Evolutionary conservation across 768 basidiomycete genomes (phyloP), one percentile per base, ranked within the genome.

Genomic region (Lentinula boryana): DNA sequence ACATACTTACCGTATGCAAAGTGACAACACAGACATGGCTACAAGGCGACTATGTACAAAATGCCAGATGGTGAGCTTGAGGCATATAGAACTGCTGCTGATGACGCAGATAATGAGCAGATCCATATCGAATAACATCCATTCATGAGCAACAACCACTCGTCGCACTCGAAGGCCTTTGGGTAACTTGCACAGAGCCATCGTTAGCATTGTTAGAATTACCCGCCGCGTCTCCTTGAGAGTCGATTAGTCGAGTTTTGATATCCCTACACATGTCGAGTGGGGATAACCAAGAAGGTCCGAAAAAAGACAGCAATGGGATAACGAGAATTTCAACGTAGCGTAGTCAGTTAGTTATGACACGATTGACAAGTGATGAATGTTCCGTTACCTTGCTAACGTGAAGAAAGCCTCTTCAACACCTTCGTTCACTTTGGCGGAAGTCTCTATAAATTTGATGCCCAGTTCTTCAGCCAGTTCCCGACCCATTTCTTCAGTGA

Each of bases 401-500:
- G 91, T 91, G 75, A 98, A 97, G 83, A 99, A 99, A 12, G 96
- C 96, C 67, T 98, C 94, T 76, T 99, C 97, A 38, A 99, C 97
- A 62, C 94, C 94, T 56, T 96, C 94, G 72, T 98, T 98, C 50
- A 90, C 83, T 79, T 98, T 98, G 41, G 97, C 97, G 16, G 91
- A 93, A 15, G 97, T 99, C 78, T 98, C 97, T 83, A 98, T 89
- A 74, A 98, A 99, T 72, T 84, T 88, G 73, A 99, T 83, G n/a
- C 93, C 95, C 33, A 98, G 84, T 73, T 98, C 95, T 58, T 89
- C 80, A 4, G 97, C 97, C 48, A 99, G 84, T 67, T 90, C 91
- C 61, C 88, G 88, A 44, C 97, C 96, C 76, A 95, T 92, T 69
- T 93, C 91, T 72, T 91, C 87, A 4, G 93, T 88, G 60, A 99